Base-by-base conservation (phyloP, 1,284 basidiomycete species). In the Wallemia mellicola region DNA sequence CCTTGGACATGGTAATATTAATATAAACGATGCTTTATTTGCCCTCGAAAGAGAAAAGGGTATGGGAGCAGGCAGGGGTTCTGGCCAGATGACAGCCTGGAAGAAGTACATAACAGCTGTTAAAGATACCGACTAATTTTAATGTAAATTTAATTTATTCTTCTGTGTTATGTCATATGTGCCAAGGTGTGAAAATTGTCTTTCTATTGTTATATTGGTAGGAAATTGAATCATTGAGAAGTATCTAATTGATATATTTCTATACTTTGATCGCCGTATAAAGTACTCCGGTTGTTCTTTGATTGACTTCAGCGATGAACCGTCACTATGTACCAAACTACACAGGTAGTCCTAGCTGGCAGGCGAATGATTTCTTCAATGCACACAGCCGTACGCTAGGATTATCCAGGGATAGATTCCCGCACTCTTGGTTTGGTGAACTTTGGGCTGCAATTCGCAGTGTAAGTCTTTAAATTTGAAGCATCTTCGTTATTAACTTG, bases 11-110 rank as follows among this genome's bases (percentile, higher is more conserved):
- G 28, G 30, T 11, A 57, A 3, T 1, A 63, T 68, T 58, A 64
- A 64, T 32, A 57, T 66, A 54, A 58, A 59, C 22, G 67, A 68
- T 54, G 59, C 65, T 22, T 28, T 66, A 33, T 66, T 66, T 55
- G 67, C 65, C 58, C 60, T 68, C 33, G 67, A 67, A 55, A 57
- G 62, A n/a, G 66, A 68, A 60, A 38, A 65, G 3, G 67, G 65
- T 5, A 63, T 63, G 54, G 67, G 67, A 1, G 64, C 64, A 0
- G 67, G 67, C 0, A 60, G 60, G 28, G 67, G 66, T 1, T 62
- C 61, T 17, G 67, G 66, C 15, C 60, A 63, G 56, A 61, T 61
- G 28, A 60, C 63, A 9, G 61, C 64, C 5, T 27, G 62, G 55
- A 68, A 66, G 32, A 57, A 58, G 28, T 15, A 57, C 38, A 48